phyloP scores from a whole-genome alignment of 768 basidiomycete genomes.

The Psilocybe cyanescens region DNA sequence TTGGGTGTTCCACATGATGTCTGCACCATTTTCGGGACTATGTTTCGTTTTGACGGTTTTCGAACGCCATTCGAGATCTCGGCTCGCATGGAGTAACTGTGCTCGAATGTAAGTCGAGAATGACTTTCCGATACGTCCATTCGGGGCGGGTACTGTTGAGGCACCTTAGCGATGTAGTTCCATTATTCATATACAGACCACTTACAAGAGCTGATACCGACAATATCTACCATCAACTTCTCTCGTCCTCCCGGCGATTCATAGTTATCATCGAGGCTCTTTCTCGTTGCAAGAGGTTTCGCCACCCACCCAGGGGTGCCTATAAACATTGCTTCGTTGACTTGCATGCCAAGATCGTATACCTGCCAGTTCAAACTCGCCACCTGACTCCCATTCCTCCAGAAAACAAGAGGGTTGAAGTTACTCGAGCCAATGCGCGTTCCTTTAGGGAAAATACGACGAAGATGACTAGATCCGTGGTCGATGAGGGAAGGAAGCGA shows the following conservation, averaged over 20 bases:
- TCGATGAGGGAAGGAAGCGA: slow-evolving; percentile 39
- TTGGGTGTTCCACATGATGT: slow-evolving; percentile 44
- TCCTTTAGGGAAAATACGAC: slow-evolving; percentile 62
- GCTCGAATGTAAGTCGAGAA: slow-evolving; percentile 49
- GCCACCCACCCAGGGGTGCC: slow-evolving; percentile 59
- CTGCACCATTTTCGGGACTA: slow-evolving; percentile 33
- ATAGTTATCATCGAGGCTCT: slow-evolving; percentile 24
- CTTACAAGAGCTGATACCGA: slow-evolving; percentile 50
- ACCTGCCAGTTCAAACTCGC: slow-evolving; percentile 66
- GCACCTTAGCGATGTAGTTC: not conserved
- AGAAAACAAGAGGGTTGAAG: slow-evolving; percentile 52
- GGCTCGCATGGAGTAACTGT: slow-evolving; percentile 44
- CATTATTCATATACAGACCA: slow-evolving; percentile 8
- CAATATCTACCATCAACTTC: slow-evolving; percentile 27
- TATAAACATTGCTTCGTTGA: slow-evolving; percentile 67
- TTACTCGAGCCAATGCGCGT: slow-evolving; percentile 61
- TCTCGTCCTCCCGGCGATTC: slow-evolving; percentile 6
- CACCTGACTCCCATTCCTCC: slow-evolving; percentile 62
- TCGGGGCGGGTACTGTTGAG: slow-evolving; percentile 47
- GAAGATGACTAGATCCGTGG: slow-evolving; percentile 47
- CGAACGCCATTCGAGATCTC: slow-evolving; percentile 48
- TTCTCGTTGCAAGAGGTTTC: slow-evolving; percentile 43
- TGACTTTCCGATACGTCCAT: slow-evolving; percentile 37
- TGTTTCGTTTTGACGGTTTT: slow-evolving; percentile 40
- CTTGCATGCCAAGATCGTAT: slow-evolving; percentile 59